Base-by-base conservation (phyloP, 257 asterid species). In the Forsythia suspensa region DNA sequence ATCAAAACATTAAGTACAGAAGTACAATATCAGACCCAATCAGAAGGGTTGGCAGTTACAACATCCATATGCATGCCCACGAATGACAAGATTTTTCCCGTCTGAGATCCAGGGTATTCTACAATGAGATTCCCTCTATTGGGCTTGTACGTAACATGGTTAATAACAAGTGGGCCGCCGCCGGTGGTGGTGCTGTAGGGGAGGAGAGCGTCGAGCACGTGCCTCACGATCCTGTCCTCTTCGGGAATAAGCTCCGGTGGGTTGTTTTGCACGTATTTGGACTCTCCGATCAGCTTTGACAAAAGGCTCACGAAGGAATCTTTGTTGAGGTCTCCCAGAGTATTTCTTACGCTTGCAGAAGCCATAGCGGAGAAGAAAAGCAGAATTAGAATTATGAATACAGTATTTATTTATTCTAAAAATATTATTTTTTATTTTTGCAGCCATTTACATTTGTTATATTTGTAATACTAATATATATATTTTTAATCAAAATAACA, bases 31-130 rank as follows among this genome's bases (percentile, higher is more conserved):
- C 79, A 57, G 79, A 94, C 99, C 99, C 99, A 95, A 78, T 95
- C 97, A 71, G 89, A 79, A 79, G 96, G 97, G 72, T 89, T 92
- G 8, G 99, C 98, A 55, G 99, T 93, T 80, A 95, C 98, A 55
- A 95, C 99, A 84, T 93, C 99, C 99, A 95, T 95, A 76, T 95
- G 99, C 99, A 95, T 95, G 15, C 99, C 99, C 13, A 95, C 99
- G 74, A 95, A 95, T 3, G 99, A 95, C 82, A 95, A 48, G 80
- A 93, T 59, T 72, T 88, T 90, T 8, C 93, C 92, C 12, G 97
- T 96, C 74, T 87, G 84, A 75, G 97, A 90, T 70, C 99, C 99
- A 3, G 98, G 99, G 52, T 90, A 95, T 89, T 95, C 98, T n/a
- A 95, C 99, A 73, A 95, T 91, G 55, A 95, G 96, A 73, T 95